phyloP scores from a whole-genome alignment of 495 filamentous ascomycete species.

The Oidiodendron maius region DNA sequence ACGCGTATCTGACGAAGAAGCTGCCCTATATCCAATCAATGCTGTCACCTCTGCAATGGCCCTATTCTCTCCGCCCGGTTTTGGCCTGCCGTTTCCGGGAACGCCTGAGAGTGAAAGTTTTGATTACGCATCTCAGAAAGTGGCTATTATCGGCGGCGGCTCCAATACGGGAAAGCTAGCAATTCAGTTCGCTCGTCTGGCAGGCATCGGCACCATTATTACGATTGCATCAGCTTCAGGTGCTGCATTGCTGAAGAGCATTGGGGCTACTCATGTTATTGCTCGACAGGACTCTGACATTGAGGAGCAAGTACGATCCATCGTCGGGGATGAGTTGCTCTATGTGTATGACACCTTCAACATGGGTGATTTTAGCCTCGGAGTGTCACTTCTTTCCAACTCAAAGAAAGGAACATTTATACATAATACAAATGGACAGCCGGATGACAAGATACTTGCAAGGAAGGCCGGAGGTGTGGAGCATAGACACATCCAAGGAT shows the following conservation, averaged over 20 bases:
- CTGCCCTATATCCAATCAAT: conserved; percentile 1
- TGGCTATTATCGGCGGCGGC: conserved; percentile 17
- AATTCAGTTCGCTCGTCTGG: conserved; percentile 26
- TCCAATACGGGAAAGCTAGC: conserved; percentile 26
- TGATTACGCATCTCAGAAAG: not conserved
- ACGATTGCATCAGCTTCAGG: conserved; percentile 4
- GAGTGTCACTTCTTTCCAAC: conserved; percentile 11
- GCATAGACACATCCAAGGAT: conserved; percentile 4
- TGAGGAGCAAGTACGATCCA: conserved; percentile 33
- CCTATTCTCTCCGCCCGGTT: not conserved
- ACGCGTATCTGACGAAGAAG: not conserved
- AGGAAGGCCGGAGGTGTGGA: conserved; percentile 9
- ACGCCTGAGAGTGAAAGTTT: not conserved
- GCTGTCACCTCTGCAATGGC: not conserved
- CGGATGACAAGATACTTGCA: conserved; percentile 3
- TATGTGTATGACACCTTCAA: conserved; percentile 24
- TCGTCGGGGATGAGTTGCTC: conserved; percentile 25
- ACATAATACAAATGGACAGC: not conserved
- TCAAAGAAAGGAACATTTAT: conserved; percentile 13
- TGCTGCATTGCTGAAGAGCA: conserved; percentile 13
- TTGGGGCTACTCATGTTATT: conserved; percentile 31
- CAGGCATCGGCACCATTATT: conserved; percentile 25
- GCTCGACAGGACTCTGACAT: conserved; percentile 33
- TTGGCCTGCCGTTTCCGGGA: not conserved
- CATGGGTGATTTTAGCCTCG: conserved; percentile 11